phyloP scores from a whole-genome alignment of 2,329 filamentous ascomycete species.

The Aspergillus ochraceoroseus region DNA sequence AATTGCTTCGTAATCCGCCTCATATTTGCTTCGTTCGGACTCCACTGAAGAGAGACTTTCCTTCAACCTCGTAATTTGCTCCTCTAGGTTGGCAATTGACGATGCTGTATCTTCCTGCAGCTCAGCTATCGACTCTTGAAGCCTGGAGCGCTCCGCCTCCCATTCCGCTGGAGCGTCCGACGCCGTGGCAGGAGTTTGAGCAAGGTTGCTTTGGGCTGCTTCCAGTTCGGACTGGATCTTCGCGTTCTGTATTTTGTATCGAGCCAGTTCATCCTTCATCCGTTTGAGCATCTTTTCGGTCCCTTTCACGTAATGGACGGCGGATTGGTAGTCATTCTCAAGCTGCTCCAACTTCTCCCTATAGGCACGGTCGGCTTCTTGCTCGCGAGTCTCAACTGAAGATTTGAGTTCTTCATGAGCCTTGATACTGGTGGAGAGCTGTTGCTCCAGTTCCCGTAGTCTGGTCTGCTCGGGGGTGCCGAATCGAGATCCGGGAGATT shows the following conservation, averaged over 20 bases:
- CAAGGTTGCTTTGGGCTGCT: conserved; percentile 54
- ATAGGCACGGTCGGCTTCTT: conserved; percentile 83
- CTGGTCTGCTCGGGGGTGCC: conserved; percentile 73
- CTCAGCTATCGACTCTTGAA: conserved; percentile 64
- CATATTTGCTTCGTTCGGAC: conserved; percentile 64
- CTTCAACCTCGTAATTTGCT: conserved; percentile 63
- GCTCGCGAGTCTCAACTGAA: conserved; percentile 69
- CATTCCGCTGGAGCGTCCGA: conserved; percentile 56
- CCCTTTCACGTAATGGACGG: conserved; percentile 95
- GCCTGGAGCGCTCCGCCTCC: conserved; percentile 65
- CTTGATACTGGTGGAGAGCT: conserved; percentile 69
- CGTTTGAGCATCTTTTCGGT: conserved; percentile 99
- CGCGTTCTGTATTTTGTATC: conserved; percentile 81
- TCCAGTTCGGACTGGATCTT: conserved; percentile 79
- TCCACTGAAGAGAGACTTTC: conserved; percentile 63
- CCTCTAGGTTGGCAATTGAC: conserved; percentile 64
- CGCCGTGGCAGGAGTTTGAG: conserved; percentile 35
- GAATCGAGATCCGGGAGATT: conserved; percentile 69
- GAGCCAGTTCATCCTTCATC: conserved; percentile 93
- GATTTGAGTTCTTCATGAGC: conserved; percentile 81
- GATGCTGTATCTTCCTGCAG: conserved; percentile 65
- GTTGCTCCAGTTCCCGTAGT: conserved; percentile 79
- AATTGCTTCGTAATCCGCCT: conserved; percentile 52
- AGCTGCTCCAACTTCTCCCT: conserved; percentile 89
- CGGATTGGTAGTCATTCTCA: conserved; percentile 95